These are phyloP conservation scores for Tinospora cordifolia DNA, from an alignment of 164 flowering plant species.

Conservation along the genomic window DNA sequence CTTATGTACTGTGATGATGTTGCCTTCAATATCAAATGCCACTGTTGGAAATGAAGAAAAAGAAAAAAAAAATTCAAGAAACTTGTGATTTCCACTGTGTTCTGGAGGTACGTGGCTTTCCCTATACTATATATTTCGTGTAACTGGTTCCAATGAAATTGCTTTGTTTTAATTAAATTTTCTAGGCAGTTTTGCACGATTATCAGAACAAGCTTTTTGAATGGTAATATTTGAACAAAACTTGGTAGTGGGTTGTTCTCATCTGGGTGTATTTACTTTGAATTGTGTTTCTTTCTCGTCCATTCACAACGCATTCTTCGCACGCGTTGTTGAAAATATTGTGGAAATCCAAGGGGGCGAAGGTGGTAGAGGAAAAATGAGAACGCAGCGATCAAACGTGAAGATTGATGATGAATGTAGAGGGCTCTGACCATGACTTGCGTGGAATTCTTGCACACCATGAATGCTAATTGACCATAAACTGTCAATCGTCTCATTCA, in stretches of 20 bases:
- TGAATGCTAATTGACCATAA: too few relatives aligned
- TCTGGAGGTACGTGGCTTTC: not conserved
- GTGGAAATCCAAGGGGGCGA: not conserved
- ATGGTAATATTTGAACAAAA: not conserved
- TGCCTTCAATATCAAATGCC: not conserved
- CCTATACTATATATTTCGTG: not conserved
- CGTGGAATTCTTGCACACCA: not conserved
- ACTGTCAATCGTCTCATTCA: not conserved
- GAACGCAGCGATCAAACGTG: too few relatives aligned
- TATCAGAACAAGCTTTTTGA: not conserved
- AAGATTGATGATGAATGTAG: too few relatives aligned
- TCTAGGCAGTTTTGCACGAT: not conserved
- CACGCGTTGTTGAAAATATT: not conserved
- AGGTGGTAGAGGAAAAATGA: not conserved
- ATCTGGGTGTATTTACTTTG: not conserved
- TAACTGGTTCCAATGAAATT: not conserved
- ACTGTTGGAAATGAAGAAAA: not conserved
- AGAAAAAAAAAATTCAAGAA: not conserved
- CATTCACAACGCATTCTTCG: not conserved
- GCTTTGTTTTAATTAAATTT: too few relatives aligned
- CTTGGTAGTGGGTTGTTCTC: not conserved
- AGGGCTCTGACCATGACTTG: not conserved
- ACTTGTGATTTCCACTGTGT: not conserved
- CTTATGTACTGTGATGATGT: not conserved
- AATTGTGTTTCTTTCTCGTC: not conserved